A percentile compares a stretch with the other conserved stretches of the same genome.
Conservation (phyloP, 2,329 filamentous ascomycete species). For the Immersiporthe knoxdaviesiana region DNA sequence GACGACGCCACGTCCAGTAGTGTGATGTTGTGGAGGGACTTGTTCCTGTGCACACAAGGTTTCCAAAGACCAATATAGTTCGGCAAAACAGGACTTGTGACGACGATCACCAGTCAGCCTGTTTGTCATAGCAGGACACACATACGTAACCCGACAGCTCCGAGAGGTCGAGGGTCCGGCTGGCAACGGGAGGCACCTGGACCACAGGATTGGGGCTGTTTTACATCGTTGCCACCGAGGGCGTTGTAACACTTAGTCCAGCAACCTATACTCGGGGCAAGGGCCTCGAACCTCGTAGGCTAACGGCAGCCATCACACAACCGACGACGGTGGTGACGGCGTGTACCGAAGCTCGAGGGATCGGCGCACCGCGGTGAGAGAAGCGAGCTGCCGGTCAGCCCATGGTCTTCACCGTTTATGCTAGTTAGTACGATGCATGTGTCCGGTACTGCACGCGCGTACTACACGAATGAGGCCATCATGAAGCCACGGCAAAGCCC, state of each 20-base stretch:
- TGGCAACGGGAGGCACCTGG: not conserved
- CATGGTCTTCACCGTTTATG: not conserved
- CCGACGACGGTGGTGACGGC: not conserved
- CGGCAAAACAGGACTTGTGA: too few species aligned
- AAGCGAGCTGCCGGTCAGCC: not conserved
- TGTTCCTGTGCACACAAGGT: not conserved
- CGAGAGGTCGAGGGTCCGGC: not conserved
- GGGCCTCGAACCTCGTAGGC: not conserved
- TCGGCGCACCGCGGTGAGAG: not conserved
- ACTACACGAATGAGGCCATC: slow-evolving; percentile 11
- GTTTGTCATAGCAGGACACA: not conserved
- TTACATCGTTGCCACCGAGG: not conserved
- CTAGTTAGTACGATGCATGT: not conserved
- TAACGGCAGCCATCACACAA: not conserved
- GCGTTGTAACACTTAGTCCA: not conserved
- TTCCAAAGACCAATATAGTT: too few species aligned
- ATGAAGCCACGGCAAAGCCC: slow-evolving; percentile 3
- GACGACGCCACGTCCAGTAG: not conserved
- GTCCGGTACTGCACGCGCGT: slow-evolving; percentile 6
- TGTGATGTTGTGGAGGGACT: too few species aligned
- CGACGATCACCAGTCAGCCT: not conserved
- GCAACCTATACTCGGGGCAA: not conserved
- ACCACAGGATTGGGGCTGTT: not conserved
- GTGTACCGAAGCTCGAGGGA: not conserved
- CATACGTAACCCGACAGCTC: not conserved